phyloP scores from a whole-genome alignment of 768 basidiomycete species.

The Auricularia auricula-judae region DNA sequence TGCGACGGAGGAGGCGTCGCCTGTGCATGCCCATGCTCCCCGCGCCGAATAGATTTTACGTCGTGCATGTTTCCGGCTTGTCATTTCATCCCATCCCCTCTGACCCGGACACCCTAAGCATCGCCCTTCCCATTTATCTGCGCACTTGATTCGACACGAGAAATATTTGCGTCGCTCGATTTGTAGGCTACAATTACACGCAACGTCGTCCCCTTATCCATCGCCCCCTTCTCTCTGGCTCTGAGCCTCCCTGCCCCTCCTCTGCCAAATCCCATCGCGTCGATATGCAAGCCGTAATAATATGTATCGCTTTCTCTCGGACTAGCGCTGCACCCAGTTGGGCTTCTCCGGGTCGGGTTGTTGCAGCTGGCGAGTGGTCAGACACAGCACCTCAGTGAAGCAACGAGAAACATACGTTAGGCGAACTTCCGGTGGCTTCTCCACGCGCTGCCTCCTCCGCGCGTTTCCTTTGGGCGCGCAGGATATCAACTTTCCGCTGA shows the following conservation, averaged over 20 bases:
- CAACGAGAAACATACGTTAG: not conserved
- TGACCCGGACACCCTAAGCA: no score
- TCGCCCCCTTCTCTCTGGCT: not conserved
- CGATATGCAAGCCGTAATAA: not conserved
- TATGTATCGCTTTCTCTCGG: not conserved
- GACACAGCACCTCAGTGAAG: not conserved
- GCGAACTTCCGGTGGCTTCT: conserved; percentile 27
- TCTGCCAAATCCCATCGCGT: not conserved
- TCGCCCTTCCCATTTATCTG: no score
- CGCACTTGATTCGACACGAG: not conserved
- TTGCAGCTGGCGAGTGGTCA: not conserved
- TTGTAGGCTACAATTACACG: not conserved
- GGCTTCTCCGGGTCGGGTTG: not conserved
- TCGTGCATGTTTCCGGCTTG: no score
- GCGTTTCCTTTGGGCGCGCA: conserved; percentile 40
- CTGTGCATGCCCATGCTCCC: not conserved
- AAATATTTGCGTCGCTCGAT: not conserved
- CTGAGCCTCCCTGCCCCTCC: not conserved
- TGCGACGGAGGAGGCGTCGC: not conserved
- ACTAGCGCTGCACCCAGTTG: not conserved
- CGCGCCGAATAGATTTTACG: not conserved
- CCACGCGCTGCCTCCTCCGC: conserved; percentile 38
- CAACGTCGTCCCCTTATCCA: not conserved
- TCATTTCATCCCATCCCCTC: no score
- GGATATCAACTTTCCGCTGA: conserved; percentile 50